These are phyloP conservation scores for Syzygium malaccense DNA, from an alignment of 441 rosid genomes.

Conservation along the genomic window DNA sequence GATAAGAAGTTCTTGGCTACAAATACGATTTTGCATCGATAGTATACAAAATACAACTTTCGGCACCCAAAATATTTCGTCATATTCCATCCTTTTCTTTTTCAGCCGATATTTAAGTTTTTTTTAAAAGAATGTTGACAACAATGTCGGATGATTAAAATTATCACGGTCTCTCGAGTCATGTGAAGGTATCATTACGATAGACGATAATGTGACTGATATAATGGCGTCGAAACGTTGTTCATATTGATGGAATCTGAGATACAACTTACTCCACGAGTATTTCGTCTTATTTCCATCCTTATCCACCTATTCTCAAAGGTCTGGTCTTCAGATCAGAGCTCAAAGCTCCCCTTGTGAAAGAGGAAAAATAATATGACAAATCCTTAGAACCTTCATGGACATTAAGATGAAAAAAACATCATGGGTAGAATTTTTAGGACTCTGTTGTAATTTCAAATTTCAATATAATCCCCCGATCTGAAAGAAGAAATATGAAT, in stretches of 20 bases:
- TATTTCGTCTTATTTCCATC: not conserved
- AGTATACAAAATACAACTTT: not conserved
- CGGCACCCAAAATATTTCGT: not conserved
- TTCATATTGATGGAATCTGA: not conserved
- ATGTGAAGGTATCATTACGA: not conserved
- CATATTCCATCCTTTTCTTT: not conserved
- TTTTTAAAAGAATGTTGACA: rapidly evolving
- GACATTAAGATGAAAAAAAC: not conserved
- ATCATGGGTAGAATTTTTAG: not conserved
- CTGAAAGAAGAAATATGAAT: not conserved
- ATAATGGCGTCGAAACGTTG: rapidly evolving
- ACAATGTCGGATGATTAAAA: not conserved
- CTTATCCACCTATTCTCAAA: rapidly evolving
- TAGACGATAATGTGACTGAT: rapidly evolving
- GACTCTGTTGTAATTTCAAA: not conserved
- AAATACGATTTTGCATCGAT: not conserved
- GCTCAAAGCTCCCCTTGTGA: not conserved
- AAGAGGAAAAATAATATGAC: not conserved
- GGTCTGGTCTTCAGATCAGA: not conserved
- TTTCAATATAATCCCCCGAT: not conserved
- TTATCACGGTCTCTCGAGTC: not conserved
- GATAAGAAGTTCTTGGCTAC: too few species aligned
- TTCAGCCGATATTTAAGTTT: not conserved
- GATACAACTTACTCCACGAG: rapidly evolving
- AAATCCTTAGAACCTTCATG: not conserved